Percentiles rank a stretch among this genome's conserved stretches.
These are phyloP conservation scores for Firmiana major DNA, from an alignment of 345 rosid species.

Conservation along the genomic window DNA sequence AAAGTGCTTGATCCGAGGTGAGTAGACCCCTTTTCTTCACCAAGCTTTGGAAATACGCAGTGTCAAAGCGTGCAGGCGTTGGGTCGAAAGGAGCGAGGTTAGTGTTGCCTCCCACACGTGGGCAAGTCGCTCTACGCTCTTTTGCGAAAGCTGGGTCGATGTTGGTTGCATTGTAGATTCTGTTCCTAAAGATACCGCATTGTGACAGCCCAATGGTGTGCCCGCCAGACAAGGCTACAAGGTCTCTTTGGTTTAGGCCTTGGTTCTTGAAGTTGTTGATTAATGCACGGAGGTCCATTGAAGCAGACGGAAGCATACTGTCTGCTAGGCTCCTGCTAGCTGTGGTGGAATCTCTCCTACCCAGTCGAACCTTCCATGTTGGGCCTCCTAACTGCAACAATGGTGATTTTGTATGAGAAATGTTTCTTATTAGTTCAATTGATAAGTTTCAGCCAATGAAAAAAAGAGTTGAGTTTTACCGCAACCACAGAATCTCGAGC, in stretches of 20 bases:
- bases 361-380: slow-evolving; percentile 34
- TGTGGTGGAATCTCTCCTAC: slow-evolving; percentile 40
- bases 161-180: slow-evolving; percentile 33
- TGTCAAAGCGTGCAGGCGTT: slow-evolving; percentile 32
- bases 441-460: background rate
- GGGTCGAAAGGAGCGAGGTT: slow-evolving; percentile 35
- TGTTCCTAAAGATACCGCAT: slow-evolving; percentile 24
- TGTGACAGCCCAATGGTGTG: slow-evolving; percentile 44
- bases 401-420: background rate
- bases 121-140: slow-evolving; percentile 25
- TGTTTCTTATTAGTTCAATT: background rate
- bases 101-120: slow-evolving; percentile 16
- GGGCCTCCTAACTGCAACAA: slow-evolving; percentile 39
- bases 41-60: slow-evolving; percentile 29
- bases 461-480: background rate
- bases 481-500: background rate
- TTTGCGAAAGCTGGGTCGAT: slow-evolving; percentile 31
- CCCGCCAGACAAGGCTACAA: slow-evolving; percentile 44
- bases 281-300: slow-evolving; percentile 29
- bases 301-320: slow-evolving; percentile 28
- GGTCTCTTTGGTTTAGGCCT: slow-evolving; percentile 36
- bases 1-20: slow-evolving; percentile 41
- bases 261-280: slow-evolving; percentile 32
- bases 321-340: slow-evolving; percentile 26
- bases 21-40: slow-evolving; percentile 36